phyloP scores from a whole-genome alignment of 2,329 filamentous ascomycete species.

The Anthostomella pinea region DNA sequence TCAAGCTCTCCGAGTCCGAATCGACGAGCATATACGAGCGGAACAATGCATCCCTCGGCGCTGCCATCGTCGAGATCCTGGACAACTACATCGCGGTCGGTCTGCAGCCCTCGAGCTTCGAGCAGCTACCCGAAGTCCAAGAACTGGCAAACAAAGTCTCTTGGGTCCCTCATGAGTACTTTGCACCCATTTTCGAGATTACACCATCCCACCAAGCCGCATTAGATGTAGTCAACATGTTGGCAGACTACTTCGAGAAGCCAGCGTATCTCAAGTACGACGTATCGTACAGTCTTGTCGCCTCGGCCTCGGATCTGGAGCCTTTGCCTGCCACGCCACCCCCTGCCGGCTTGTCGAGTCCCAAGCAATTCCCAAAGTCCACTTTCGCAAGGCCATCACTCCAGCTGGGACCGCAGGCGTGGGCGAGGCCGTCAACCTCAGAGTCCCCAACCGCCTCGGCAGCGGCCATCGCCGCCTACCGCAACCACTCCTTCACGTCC shows the following conservation, averaged over 20 bases:
- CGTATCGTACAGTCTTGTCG: conserved; percentile 27
- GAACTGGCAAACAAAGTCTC: conserved; percentile 38
- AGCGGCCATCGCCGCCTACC: conserved; percentile 19
- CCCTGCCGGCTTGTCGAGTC: too few species aligned
- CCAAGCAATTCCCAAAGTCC: conserved; percentile 2
- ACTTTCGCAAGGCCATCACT: neutral
- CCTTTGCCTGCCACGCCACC: conserved; percentile 1
- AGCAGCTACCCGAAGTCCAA: conserved; percentile 29
- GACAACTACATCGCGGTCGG: conserved; percentile 41
- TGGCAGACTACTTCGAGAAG: conserved; percentile 43
- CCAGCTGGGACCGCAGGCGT: neutral
- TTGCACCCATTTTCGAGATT: conserved; percentile 42
- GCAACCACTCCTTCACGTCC: conserved; percentile 31
- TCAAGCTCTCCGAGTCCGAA: conserved; percentile 40
- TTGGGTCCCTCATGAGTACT: conserved; percentile 42
- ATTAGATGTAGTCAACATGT: conserved; percentile 39
- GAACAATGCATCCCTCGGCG: conserved; percentile 37
- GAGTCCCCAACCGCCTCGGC: conserved; percentile 10
- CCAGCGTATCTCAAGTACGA: conserved; percentile 33
- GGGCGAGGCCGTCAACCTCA: conserved; percentile 2
- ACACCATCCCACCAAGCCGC: conserved; percentile 27
- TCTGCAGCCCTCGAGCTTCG: conserved; percentile 31
- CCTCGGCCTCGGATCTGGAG: conserved; percentile 16
- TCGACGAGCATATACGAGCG: conserved; percentile 40
- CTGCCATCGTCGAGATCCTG: conserved; percentile 41